These are phyloP conservation scores for Fusarium zealandicum DNA, from an alignment of 2,329 filamentous ascomycete genomes.

Conservation along the genomic window DNA sequence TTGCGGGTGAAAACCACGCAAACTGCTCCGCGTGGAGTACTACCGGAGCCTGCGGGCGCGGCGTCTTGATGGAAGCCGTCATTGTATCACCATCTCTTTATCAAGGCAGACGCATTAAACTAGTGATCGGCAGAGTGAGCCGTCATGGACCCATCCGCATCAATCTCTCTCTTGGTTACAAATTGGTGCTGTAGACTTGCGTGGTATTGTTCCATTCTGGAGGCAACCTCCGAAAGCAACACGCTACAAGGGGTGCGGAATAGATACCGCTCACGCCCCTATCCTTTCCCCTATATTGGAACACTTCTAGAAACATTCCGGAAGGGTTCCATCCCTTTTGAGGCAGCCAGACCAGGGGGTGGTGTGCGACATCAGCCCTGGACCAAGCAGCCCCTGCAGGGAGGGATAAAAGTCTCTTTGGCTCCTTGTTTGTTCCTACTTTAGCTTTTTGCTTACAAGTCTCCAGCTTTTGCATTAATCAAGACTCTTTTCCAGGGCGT, in stretches of 20 bases:
- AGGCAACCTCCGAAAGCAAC: not conserved
- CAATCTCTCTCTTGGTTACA: not conserved
- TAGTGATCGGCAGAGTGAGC: slow-evolving; percentile 7
- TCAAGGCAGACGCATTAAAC: not conserved
- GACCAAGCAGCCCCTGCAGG: slow-evolving; percentile 24
- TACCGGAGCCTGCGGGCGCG: not conserved
- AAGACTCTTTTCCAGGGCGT: slow-evolving; percentile 19
- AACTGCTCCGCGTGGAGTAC: slow-evolving; percentile 2
- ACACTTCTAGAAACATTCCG: slow-evolving; percentile 38
- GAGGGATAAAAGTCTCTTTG: not conserved
- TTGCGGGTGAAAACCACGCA: not conserved
- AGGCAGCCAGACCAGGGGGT: slow-evolving; percentile 16
- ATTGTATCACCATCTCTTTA: not conserved
- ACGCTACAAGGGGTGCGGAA: not conserved
- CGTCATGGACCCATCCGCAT: not conserved
- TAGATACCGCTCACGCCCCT: slow-evolving; percentile 14
- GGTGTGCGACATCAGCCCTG: slow-evolving; percentile 8
- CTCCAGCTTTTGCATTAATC: slow-evolving; percentile 6
- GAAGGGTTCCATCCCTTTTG: slow-evolving; percentile 36
- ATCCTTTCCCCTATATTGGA: slow-evolving; percentile 21
- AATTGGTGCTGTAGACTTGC: too few relatives aligned
- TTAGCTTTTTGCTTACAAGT: not conserved
- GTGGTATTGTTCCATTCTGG: too few relatives aligned
- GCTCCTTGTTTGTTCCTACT: not conserved
- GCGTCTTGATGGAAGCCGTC: not conserved